These are phyloP conservation scores for Tolypocladium inflatum DNA, from an alignment of 2,329 filamentous ascomycete genomes.

Conservation along the genomic window DNA sequence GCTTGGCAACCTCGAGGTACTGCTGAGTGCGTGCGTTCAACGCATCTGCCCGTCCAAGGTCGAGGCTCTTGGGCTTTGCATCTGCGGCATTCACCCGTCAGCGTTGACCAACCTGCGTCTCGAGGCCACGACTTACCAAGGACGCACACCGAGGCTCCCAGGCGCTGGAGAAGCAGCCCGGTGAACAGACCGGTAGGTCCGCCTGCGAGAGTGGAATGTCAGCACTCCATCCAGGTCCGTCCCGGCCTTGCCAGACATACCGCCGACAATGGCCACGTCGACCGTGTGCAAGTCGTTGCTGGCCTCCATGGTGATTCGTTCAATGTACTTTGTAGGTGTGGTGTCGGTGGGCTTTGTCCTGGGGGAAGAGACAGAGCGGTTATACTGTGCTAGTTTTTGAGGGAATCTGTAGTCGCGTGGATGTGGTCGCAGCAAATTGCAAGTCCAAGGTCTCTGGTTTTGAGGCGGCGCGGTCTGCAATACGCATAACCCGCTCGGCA, in stretches of 20 bases:
- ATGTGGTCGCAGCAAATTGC: background rate
- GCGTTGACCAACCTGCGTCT: background rate
- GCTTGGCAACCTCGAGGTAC: slow-evolving; percentile 33
- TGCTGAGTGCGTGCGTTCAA: slow-evolving; percentile 40
- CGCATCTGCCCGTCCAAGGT: slow-evolving; percentile 36
- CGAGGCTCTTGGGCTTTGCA: slow-evolving; percentile 25
- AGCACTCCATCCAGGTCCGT: background rate
- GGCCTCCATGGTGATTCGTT: background rate
- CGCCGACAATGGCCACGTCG: slow-evolving; percentile 28
- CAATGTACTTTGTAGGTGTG: background rate
- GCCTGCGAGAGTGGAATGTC: slow-evolving; percentile 13
- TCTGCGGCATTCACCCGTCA: slow-evolving; percentile 14
- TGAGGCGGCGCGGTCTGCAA: background rate
- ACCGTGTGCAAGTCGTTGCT: slow-evolving; percentile 9
- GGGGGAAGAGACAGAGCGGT: background rate
- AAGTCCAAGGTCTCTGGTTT: background rate
- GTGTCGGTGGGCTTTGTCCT: background rate
- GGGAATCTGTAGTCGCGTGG: background rate
- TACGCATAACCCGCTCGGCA: background rate
- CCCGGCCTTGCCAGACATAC: slow-evolving; percentile 9
- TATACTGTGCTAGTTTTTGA: background rate
- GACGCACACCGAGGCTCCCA: slow-evolving; percentile 30
- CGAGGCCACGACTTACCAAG: slow-evolving; percentile 17
- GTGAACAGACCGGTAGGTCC: slow-evolving; percentile 37
- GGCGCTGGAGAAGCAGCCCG: slow-evolving; percentile 29